Percentiles rank a stretch among this genome's conserved stretches.
These are phyloP conservation scores for Eutrema salsugineum DNA, from an alignment of 441 rosid genomes.

Conservation along the genomic window DNA sequence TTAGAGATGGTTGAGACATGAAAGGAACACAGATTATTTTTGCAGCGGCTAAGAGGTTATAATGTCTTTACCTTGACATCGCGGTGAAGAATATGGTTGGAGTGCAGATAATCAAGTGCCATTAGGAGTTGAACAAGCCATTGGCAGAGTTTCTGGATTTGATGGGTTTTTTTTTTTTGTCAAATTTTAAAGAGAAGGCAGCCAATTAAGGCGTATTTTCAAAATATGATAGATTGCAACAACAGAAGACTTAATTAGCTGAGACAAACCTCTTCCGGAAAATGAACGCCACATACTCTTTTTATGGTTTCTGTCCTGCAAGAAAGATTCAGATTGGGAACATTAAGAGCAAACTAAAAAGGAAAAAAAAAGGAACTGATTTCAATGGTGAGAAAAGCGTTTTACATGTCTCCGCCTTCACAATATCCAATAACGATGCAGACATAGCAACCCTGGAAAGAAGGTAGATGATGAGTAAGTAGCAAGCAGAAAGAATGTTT, in stretches of 20 bases:
- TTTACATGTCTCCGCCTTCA: constrained; percentile 89
- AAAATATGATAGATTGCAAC: no score
- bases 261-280: constrained; percentile 58
- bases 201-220: no score
- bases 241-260: neutral
- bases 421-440: constrained; percentile 87
- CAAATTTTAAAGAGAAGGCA: neutral
- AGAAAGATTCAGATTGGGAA: constrained; percentile 3
- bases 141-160: constrained; percentile 58
- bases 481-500: neutral
- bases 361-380: no score
- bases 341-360: neutral
- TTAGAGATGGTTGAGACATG: neutral
- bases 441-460: constrained; percentile 77
- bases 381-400: neutral
- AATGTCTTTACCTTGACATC: constrained; percentile 55
- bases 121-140: constrained; percentile 69
- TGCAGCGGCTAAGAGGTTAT: neutral
- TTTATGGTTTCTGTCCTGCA: constrained; percentile 69
- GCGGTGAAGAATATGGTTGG: constrained; percentile 72
- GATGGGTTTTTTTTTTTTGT: neutral
- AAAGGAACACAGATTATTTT: neutral
- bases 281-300: constrained; percentile 53
- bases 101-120: constrained; percentile 62
- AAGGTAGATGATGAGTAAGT: constrained; percentile 14